These are phyloP conservation scores for Cladosporium sp. DNA, from an alignment of 2,329 filamentous ascomycete genomes.

Conservation along the genomic window DNA sequence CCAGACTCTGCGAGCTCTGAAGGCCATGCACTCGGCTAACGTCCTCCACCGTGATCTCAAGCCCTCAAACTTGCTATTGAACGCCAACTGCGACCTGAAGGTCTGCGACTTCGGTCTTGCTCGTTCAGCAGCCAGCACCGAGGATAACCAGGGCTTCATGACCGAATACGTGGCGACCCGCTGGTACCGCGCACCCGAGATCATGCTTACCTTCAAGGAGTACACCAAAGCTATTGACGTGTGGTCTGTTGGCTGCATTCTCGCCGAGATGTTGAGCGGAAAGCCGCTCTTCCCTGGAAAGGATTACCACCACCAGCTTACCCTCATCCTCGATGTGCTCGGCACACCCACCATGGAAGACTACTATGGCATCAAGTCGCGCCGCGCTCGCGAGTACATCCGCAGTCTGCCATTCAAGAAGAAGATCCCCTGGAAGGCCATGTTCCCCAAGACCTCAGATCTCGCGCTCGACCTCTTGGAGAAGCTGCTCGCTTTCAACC, in stretches of 20 bases:
- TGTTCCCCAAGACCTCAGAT: slow-evolving; percentile 99
- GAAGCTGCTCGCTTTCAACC: slow-evolving; percentile 95
- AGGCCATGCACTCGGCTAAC: slow-evolving; percentile 98
- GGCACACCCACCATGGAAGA: slow-evolving; percentile 99
- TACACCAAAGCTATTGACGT: slow-evolving; percentile 99
- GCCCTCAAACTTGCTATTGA: slow-evolving; percentile 92
- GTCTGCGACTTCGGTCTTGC: slow-evolving; percentile 98
- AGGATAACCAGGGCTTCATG: slow-evolving; percentile 99
- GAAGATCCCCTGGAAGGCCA: slow-evolving; percentile 94
- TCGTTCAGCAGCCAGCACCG: slow-evolving; percentile 85
- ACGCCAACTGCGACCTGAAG: slow-evolving; percentile 98
- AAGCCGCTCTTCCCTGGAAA: slow-evolving; percentile 98
- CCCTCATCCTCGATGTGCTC: slow-evolving; percentile 92
- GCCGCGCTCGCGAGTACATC: slow-evolving; percentile 95
- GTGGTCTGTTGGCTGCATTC: slow-evolving; percentile 96
- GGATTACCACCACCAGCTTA: slow-evolving; percentile 98
- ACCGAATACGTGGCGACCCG: slow-evolving; percentile 99
- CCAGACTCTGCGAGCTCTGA: slow-evolving; percentile 96
- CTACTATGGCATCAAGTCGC: slow-evolving; percentile 99
- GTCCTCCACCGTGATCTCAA: slow-evolving; percentile 96
- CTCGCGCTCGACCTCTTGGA: slow-evolving; percentile 89
- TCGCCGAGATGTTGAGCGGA: slow-evolving; percentile 97
- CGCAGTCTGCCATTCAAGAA: slow-evolving; percentile 98
- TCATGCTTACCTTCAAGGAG: slow-evolving; percentile 99
- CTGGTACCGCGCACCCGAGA: slow-evolving; percentile 98